Conservation (phyloP, 179 eudicot species). For the Silene coronaria region DNA sequence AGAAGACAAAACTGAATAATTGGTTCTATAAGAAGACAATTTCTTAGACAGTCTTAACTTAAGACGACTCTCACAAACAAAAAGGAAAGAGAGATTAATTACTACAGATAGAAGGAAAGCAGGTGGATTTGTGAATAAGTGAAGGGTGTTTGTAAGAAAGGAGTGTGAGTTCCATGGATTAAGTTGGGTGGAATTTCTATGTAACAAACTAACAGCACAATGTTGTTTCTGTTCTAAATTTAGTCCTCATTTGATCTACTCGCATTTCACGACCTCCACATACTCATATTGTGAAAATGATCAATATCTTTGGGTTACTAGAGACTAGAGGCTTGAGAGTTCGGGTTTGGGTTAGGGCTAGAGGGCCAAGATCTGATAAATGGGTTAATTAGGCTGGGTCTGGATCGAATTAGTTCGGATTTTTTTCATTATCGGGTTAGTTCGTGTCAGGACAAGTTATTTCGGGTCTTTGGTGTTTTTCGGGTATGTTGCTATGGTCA, state of each 20-base stretch:
- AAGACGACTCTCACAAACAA: background rate
- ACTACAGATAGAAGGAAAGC: conserved; percentile 24
- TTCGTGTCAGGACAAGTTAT: too few relatives aligned
- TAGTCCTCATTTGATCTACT: background rate
- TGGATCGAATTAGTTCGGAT: too few relatives aligned
- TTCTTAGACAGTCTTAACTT: too few relatives aligned
- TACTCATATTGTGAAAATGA: background rate
- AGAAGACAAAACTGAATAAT: background rate
- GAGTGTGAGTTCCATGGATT: conserved; percentile 52
- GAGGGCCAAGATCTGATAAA: too few relatives aligned
- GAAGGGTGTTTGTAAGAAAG: conserved; percentile 32
- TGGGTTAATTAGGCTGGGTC: too few relatives aligned
- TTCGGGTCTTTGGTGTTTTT: too few relatives aligned
- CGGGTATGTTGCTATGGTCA: too few relatives aligned
- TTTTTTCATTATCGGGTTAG: too few relatives aligned
- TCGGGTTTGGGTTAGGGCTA: too few relatives aligned
- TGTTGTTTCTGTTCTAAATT: background rate
- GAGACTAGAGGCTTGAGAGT: too few relatives aligned
- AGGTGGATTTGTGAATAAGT: conserved; percentile 26
- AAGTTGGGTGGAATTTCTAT: background rate
- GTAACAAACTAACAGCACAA: too few relatives aligned
- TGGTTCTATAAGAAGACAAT: background rate
- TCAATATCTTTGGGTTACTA: background rate
- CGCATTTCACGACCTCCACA: conserved; percentile 6
- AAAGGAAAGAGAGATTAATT: background rate